Percentiles rank a stretch among this genome's conserved stretches.
These are phyloP conservation scores for Malus hybrid DNA, from an alignment of 331 rosid species.

Conservation along the genomic window DNA sequence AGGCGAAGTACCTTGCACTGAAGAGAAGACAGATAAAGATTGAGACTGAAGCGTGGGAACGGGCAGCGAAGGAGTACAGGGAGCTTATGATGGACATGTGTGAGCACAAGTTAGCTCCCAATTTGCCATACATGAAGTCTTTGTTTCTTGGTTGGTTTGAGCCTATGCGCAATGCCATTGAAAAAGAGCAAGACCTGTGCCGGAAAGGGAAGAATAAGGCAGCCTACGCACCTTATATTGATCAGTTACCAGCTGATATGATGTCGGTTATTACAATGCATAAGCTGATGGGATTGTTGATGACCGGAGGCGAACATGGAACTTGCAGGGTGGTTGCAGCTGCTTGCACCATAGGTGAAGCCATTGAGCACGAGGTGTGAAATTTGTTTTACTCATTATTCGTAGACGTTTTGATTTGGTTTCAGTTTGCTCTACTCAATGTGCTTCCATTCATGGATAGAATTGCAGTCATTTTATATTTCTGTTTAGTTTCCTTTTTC, in stretches of 20 bases:
- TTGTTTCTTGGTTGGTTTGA: constrained; percentile 97
- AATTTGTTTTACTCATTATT: constrained; percentile 15
- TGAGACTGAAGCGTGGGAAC: constrained; percentile 88
- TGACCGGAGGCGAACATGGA: constrained; percentile 57
- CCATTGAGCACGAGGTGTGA: constrained; percentile 85
- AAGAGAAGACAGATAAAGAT: constrained; percentile 69
- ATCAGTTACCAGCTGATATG: constrained; percentile 70
- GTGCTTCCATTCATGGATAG: not conserved
- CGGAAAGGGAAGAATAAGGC: constrained; percentile 35
- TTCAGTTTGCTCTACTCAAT: not conserved
- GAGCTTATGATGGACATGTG: constrained; percentile 94
- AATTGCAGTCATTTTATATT: not conserved
- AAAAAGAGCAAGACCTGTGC: constrained; percentile 56
- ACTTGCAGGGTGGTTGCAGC: constrained; percentile 54
- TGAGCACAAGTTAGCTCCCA: constrained; percentile 83
- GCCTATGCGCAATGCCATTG: constrained; percentile 64
- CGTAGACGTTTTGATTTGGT: not conserved
- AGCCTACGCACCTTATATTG: constrained; percentile 45
- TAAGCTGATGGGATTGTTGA: constrained; percentile 75
- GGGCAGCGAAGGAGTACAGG: constrained; percentile 67
- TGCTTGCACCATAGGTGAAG: constrained; percentile 66
- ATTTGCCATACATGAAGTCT: constrained; percentile 80
- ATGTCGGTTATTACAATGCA: constrained; percentile 94
- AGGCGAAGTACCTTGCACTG: constrained; percentile 32
- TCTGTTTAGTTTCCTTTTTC: not conserved